Evolutionary conservation across 2,329 filamentous ascomycete species (phyloP).

Genomic region (Chalaropsis thielavioides): DNA sequence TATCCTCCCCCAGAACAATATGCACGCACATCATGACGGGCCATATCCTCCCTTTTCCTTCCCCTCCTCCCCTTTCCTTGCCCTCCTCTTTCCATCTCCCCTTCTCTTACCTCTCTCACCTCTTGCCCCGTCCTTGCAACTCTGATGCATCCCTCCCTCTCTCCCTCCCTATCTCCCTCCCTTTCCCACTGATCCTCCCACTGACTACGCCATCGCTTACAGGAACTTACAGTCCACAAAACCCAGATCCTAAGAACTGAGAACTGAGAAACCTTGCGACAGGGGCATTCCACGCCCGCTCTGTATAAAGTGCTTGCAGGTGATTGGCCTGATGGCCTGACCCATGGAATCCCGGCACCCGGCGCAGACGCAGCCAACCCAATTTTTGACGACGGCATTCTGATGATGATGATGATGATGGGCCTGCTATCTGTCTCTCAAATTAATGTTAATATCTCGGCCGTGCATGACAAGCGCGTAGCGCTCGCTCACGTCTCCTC

Average conservation of each 20-base stretch:
- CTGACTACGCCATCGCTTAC: background rate
- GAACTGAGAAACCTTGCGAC: background rate
- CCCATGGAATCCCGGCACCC: background rate
- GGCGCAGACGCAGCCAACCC: background rate
- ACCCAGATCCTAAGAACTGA: background rate
- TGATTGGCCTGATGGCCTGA: background rate
- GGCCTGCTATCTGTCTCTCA: background rate
- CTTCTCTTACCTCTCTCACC: background rate
- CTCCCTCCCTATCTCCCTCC: background rate
- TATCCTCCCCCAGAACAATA: background rate
- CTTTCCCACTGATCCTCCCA: background rate
- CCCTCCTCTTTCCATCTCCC: background rate
- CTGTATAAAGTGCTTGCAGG: constrained; percentile 1
- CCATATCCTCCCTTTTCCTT: background rate
- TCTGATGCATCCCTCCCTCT: background rate
- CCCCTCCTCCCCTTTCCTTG: background rate
- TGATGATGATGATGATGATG: background rate
- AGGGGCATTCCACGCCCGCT: constrained; percentile 3
- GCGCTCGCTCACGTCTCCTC: background rate
- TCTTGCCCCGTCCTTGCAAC: background rate
- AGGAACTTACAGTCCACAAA: background rate
- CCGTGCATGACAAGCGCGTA: no score
- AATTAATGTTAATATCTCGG: no score
- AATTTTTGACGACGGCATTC: background rate
- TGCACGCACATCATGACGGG: background rate